Conservation (phyloP, 2,329 filamentous ascomycete species). For the Venturia effusa region DNA sequence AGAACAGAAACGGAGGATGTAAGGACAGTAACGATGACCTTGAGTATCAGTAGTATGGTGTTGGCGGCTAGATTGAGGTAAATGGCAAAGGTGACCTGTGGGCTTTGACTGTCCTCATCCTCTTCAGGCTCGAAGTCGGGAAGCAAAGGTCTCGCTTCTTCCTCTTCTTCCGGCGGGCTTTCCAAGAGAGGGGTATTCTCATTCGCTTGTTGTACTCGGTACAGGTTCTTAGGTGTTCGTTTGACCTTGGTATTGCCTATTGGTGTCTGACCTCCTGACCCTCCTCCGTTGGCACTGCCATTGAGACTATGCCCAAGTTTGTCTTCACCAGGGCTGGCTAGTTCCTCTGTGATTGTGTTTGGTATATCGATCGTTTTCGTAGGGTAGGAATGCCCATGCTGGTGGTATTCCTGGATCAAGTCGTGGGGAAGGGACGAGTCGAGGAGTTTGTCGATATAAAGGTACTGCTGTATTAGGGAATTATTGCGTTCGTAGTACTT, state of each 20-base stretch:
- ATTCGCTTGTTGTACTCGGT: conserved; percentile 50
- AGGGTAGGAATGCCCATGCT: conserved; percentile 22
- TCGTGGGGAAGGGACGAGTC: conserved; percentile 90
- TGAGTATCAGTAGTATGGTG: conserved; percentile 59
- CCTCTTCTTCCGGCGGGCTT: conserved; percentile 32
- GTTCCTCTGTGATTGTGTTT: conserved; percentile 65
- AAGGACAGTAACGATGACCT: conserved; percentile 64
- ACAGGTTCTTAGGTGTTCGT: conserved; percentile 76
- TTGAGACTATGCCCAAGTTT: conserved; percentile 11
- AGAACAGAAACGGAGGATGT: conserved; percentile 75
- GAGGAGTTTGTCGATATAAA: conserved; percentile 83
- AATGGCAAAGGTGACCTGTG: conserved; percentile 76
- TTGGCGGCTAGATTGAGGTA: conserved; percentile 79
- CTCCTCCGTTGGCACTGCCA: conserved; percentile 14
- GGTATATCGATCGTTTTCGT: conserved; percentile 42
- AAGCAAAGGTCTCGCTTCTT: conserved; percentile 40
- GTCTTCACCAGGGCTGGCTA: conserved; percentile 18
- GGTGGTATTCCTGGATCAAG: conserved; percentile 79
- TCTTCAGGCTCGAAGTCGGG: conserved; percentile 59
- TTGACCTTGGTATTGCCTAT: conserved; percentile 44
- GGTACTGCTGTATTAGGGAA: conserved; percentile 77
- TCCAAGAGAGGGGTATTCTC: conserved; percentile 51
- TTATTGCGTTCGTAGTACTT: conserved; percentile 86
- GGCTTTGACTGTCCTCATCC: conserved; percentile 61
- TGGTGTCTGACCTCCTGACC: conserved; percentile 13